Evolutionary conservation across 805 yeast genomes (phyloP), one percentile per base, ranked within the genome.

Genomic region (Candida anglica): DNA sequence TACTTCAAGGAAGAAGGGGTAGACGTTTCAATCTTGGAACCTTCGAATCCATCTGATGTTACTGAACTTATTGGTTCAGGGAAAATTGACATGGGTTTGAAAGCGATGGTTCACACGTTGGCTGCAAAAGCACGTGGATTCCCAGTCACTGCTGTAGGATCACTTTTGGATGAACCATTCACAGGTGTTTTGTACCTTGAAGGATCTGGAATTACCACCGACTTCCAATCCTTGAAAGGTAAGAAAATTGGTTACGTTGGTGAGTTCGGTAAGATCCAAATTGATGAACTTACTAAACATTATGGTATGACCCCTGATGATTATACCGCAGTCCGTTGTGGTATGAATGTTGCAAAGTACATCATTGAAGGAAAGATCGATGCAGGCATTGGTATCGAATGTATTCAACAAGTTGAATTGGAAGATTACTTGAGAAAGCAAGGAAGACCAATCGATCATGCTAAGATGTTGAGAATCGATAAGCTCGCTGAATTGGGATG

Each of bases 101-200:
- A 74, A 49, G 79, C 79, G 28, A 74, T 74, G 79, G 73, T 74
- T 43, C 79, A 74, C 46, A 74, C 79, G 4, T 55, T 74, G 38
- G 79, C 79, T 34, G 79, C 78, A 16, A 73, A 73, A 48, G 79
- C 79, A 9, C 64, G 79, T 40, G 78, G 78, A 7, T 74, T 59
- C 48, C 76, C 76, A 19, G 77, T 74, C 15, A 75, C 78, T 15
- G 71, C 79, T 11, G 66, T 74, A 32, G 79, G 73, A 2, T 72
- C 78, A 4, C 54, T 74, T 30, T 58, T 74, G 39, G 79, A 74
- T 44, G 79, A 74, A 45, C 80, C 79, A 6, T 74, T 74, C 53
- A 74, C 79, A 14, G 79, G 79, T 22, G 65, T 74, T 25, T 56
- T 74, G 38, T 74, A 72, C 50, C 55, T 74, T 47, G 65, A 70